phyloP scores from a whole-genome alignment of 208 protist species.

The Trichomonas gallinae region DNA sequence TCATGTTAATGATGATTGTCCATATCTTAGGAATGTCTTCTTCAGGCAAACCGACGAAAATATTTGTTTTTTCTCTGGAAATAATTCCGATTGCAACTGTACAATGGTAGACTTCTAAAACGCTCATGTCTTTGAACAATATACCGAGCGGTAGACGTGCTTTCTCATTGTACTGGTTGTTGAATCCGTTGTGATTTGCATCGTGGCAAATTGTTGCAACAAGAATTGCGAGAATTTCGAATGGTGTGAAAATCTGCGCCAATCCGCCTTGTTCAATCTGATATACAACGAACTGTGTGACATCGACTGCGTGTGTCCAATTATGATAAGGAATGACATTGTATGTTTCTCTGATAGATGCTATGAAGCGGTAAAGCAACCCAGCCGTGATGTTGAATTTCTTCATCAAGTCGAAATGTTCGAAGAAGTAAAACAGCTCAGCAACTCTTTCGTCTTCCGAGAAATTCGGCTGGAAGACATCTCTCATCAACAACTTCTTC shows the following conservation, averaged over 20 bases:
- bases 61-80: slow-evolving; percentile 22
- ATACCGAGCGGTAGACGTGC: slow-evolving; percentile 64
- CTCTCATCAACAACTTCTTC: background rate
- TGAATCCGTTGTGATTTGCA: slow-evolving; percentile 81
- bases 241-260: slow-evolving; percentile 39
- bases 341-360: background rate
- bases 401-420: slow-evolving; percentile 13
- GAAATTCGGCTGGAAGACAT: background rate
- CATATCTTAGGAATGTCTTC: slow-evolving; percentile 34
- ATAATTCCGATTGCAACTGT: slow-evolving; percentile 34
- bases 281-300: slow-evolving; percentile 46
- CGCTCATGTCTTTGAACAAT: slow-evolving; percentile 47
- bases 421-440: background rate
- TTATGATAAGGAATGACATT: slow-evolving; percentile 55
- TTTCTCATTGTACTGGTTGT: slow-evolving; percentile 81
- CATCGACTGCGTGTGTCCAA: slow-evolving; percentile 51
- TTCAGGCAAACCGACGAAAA: slow-evolving; percentile 30
- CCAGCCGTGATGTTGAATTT: slow-evolving; percentile 22
- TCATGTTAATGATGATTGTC: slow-evolving; percentile 35
- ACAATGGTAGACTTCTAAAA: slow-evolving; percentile 51
- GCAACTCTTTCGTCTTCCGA: background rate
- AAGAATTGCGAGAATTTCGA: slow-evolving; percentile 64
- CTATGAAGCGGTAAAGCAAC: background rate
- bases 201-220: slow-evolving; percentile 77
- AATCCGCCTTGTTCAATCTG: slow-evolving; percentile 43